Conservation (phyloP, 768 basidiomycete genomes). For the Pilatotrama ljubarskyi region DNA sequence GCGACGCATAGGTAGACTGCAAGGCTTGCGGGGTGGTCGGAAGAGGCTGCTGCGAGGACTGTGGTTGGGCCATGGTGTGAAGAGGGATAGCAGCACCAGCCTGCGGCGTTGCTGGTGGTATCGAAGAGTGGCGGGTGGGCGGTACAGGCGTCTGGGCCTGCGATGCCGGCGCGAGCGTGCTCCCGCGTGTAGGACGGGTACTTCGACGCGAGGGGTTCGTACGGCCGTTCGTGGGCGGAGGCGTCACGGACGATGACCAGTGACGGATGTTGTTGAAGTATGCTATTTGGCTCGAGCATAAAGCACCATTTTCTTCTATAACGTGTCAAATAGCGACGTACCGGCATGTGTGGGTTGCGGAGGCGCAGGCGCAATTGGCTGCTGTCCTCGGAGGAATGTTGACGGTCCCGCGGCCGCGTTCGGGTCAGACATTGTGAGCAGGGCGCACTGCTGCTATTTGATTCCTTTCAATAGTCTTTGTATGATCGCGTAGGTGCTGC, state of each 20-base stretch:
- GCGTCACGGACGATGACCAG: constrained; percentile 63
- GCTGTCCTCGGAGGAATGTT: constrained; percentile 19
- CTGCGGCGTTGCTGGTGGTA: constrained; percentile 23
- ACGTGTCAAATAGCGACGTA: constrained; percentile 9
- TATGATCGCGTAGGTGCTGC: no score
- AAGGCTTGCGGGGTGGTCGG: constrained; percentile 68
- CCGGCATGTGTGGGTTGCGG: constrained; percentile 34
- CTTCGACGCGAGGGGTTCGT: constrained; percentile 38
- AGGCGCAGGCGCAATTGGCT: constrained; percentile 24
- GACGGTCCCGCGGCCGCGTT: constrained; percentile 18
- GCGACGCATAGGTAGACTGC: constrained; percentile 81
- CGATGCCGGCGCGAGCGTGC: constrained; percentile 41
- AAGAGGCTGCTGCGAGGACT: constrained; percentile 49
- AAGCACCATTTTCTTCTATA: neutral
- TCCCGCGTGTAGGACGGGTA: constrained; percentile 41
- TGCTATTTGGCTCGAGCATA: constrained; percentile 32
- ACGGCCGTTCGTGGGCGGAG: constrained; percentile 50
- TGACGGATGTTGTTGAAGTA: constrained; percentile 72
- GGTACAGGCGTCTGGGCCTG: constrained; percentile 36
- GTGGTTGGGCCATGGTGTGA: constrained; percentile 28
- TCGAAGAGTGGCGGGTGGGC: constrained; percentile 41
- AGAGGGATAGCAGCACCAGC: constrained; percentile 33
- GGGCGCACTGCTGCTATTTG: no score
- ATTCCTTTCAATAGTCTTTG: neutral
- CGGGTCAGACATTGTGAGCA: constrained; percentile 7